Percentiles rank a stretch among this genome's conserved stretches.
These are phyloP conservation scores for Oryza longistaminata DNA, from an alignment of 176 grass and related monocot genomes.

Conservation along the genomic window DNA sequence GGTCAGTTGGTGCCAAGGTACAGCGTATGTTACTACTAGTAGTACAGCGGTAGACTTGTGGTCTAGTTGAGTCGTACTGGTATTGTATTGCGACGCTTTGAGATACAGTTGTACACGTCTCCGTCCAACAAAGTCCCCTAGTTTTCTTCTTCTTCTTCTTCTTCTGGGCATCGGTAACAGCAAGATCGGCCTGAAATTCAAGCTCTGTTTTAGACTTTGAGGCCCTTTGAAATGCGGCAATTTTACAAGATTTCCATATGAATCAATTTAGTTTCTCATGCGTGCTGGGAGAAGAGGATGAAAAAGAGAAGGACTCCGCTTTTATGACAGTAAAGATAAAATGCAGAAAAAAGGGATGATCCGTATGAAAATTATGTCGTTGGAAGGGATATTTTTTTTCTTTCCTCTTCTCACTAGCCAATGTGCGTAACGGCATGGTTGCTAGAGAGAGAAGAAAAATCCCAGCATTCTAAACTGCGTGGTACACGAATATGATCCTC, in stretches of 20 bases:
- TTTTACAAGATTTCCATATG: neutral
- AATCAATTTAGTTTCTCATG: neutral
- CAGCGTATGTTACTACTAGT: neutral
- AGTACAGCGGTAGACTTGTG: too few relatives aligned
- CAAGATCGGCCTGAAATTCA: neutral
- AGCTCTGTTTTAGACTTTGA: neutral
- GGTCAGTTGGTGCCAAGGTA: neutral
- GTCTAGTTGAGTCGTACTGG: neutral
- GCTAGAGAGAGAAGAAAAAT: neutral
- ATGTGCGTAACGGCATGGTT: neutral
- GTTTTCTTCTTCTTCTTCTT: neutral
- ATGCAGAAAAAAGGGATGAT: too few relatives aligned
- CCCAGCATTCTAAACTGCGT: too few relatives aligned
- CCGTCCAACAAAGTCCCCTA: neutral
- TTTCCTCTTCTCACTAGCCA: too few relatives aligned
- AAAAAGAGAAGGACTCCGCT: too few relatives aligned
- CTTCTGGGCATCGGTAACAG: too few relatives aligned
- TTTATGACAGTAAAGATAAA: too few relatives aligned
- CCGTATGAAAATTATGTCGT: too few relatives aligned
- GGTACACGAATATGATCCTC: too few relatives aligned
- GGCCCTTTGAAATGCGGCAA: neutral
- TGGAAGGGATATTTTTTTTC: too few relatives aligned
- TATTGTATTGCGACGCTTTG: neutral
- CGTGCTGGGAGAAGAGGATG: too few relatives aligned
- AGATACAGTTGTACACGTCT: neutral